Evolutionary conservation across 116 monocot genomes (phyloP).

Genomic region (Phalaenopsis hybrid): DNA sequence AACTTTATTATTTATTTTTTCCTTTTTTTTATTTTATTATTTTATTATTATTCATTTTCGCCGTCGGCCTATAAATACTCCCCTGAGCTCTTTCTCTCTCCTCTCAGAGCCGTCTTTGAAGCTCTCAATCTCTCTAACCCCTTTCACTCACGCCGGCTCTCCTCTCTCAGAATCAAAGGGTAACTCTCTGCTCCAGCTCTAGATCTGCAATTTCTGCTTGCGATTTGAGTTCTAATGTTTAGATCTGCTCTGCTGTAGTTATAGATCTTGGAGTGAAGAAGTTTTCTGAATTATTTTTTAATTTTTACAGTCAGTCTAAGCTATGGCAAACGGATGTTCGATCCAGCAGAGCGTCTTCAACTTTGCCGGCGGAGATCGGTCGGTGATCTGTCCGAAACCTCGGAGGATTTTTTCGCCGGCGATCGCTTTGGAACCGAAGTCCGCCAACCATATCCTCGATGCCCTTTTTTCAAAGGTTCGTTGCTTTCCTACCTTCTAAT

Average conservation of each 20-base stretch:
- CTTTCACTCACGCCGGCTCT: too few relatives aligned
- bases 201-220: background rate
- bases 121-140: too few relatives aligned
- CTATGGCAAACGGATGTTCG: slow-evolving; percentile 9
- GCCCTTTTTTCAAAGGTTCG: slow-evolving; percentile 33
- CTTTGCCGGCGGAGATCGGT: slow-evolving; percentile 20
- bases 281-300: background rate
- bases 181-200: background rate
- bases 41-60: background rate
- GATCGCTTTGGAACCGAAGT: slow-evolving; percentile 18
- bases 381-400: slow-evolving; percentile 43
- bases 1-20: too few relatives aligned
- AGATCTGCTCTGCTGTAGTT: too few relatives aligned
- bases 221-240: background rate
- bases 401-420: slow-evolving; percentile 13
- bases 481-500: background rate
- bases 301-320: background rate
- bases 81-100: background rate
- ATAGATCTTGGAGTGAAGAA: too few relatives aligned
- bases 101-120: background rate
- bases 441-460: slow-evolving; percentile 22
- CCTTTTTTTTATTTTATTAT: too few relatives aligned
- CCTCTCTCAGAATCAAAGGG: background rate
- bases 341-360: slow-evolving; percentile 26
- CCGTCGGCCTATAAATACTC: background rate